phyloP scores from a whole-genome alignment of 768 basidiomycete species.

The Porphyrellus cyaneotinctus region DNA sequence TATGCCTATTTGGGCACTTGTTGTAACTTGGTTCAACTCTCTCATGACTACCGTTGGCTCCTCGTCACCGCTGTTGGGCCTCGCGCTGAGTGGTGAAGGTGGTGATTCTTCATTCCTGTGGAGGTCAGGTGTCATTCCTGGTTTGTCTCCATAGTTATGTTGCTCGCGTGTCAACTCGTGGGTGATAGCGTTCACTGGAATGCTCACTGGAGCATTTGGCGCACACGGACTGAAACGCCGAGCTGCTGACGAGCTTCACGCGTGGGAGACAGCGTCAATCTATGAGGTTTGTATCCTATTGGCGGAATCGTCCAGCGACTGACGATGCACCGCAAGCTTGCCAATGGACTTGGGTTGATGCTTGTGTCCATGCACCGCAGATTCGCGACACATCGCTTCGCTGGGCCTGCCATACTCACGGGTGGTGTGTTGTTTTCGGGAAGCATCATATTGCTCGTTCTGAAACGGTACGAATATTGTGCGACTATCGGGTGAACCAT shows the following conservation, averaged over 20 bases:
- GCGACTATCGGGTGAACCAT: background rate
- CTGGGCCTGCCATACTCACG: slow-evolving; percentile 60
- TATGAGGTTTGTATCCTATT: slow-evolving; percentile 50
- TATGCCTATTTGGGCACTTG: slow-evolving; percentile 12
- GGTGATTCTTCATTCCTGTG: slow-evolving; percentile 35
- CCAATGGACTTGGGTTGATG: slow-evolving; percentile 65
- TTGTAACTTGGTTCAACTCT: background rate
- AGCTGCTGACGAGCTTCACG: slow-evolving; percentile 46
- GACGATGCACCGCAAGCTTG: slow-evolving; percentile 41
- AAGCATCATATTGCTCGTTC: slow-evolving; percentile 53
- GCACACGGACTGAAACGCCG: slow-evolving; percentile 55
- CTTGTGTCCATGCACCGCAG: slow-evolving; percentile 59
- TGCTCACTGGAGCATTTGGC: slow-evolving; percentile 65
- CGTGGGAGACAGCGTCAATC: slow-evolving; percentile 59
- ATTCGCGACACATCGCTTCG: slow-evolving; percentile 56
- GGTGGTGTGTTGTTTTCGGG: slow-evolving; percentile 62
- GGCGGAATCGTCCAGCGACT: slow-evolving; percentile 5
- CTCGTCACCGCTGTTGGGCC: slow-evolving; percentile 29
- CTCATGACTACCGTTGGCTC: slow-evolving; percentile 20
- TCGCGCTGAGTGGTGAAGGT: slow-evolving; percentile 3
- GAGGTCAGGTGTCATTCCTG: slow-evolving; percentile 41
- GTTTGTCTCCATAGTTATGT: slow-evolving; percentile 24
- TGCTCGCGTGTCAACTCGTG: background rate
- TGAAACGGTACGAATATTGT: slow-evolving; percentile 38
- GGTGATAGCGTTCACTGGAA: slow-evolving; percentile 43